Percentiles rank a stretch among this genome's conserved stretches.
These are phyloP conservation scores for Silybum marianum DNA, from an alignment of 129 eudicot species.

Conservation along the genomic window DNA sequence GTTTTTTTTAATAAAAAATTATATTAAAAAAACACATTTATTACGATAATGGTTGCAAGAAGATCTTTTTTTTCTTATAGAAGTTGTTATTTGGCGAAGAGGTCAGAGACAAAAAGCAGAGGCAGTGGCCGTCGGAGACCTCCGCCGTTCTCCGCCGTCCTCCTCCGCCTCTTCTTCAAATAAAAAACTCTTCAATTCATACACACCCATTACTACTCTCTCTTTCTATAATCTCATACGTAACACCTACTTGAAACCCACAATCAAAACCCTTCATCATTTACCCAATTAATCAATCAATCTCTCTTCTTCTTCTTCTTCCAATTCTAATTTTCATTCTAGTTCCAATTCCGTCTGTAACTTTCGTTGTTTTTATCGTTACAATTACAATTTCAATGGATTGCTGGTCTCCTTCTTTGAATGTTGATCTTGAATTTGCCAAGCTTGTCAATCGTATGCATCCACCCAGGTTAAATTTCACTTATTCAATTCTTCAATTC, in stretches of 20 bases:
- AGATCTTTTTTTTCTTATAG: not conserved
- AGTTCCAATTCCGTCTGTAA: not conserved
- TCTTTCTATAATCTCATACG: not conserved
- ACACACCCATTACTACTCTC: not conserved
- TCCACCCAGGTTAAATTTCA: slow-evolving; percentile 66
- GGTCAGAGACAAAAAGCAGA: not conserved
- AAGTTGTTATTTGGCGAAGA: not conserved
- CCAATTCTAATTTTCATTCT: too few relatives aligned
- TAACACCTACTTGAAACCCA: not conserved
- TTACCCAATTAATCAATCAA: not conserved
- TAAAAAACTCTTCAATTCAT: not conserved
- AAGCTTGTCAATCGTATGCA: slow-evolving; percentile 83
- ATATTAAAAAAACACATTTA: not conserved
- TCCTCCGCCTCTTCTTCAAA: not conserved
- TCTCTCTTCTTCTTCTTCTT: not conserved
- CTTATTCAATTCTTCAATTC: not conserved
- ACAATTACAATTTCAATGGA: slow-evolving; percentile 44
- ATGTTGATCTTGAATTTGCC: slow-evolving; percentile 74
- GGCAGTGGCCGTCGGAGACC: not conserved
- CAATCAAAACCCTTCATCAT: not conserved
- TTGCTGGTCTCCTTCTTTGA: slow-evolving; percentile 57
- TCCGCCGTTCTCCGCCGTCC: not conserved
- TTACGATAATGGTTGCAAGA: not conserved
- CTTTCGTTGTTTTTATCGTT: not conserved
- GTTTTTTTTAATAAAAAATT: too few relatives aligned